phyloP scores from a whole-genome alignment of 2,329 filamentous ascomycete genomes.

The Mycocentrospora acerina region DNA sequence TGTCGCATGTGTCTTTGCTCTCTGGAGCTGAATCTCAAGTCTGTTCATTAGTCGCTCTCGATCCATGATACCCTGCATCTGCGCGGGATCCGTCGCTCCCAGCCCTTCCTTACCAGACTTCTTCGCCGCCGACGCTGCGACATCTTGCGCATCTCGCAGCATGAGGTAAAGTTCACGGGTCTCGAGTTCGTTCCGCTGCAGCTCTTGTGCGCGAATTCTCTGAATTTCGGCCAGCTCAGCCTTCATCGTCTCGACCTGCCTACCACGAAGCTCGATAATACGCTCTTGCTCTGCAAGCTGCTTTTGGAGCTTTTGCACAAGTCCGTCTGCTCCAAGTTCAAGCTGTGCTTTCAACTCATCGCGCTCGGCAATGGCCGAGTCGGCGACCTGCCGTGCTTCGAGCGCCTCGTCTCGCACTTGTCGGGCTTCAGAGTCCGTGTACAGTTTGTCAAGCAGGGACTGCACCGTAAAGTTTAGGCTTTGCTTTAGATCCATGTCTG shows the following conservation, averaged over 20 bases:
- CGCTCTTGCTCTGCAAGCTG: conserved; percentile 91
- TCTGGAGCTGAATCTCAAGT: conserved; percentile 90
- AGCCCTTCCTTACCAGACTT: conserved; percentile 56
- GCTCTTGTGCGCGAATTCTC: conserved; percentile 80
- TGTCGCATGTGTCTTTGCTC: conserved; percentile 97
- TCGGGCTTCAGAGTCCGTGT: conserved; percentile 92
- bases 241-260: conserved; percentile 85
- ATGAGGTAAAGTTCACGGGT: conserved; percentile 96
- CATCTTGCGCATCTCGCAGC: conserved; percentile 95
- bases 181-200: conserved; percentile 93
- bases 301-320: conserved; percentile 89
- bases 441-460: conserved; percentile 88
- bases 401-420: conserved; percentile 89
- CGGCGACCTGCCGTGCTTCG: conserved; percentile 88
- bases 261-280: conserved; percentile 83
- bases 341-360: conserved; percentile 91
- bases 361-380: conserved; percentile 92
- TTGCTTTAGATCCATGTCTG: conserved; percentile 97
- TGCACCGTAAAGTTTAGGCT: conserved; percentile 97
- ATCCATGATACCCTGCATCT: conserved; percentile 90
- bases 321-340: conserved; percentile 86
- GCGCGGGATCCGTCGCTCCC: conserved; percentile 66
- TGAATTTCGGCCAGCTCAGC: conserved; percentile 86
- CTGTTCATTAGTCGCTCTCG: conserved; percentile 90
- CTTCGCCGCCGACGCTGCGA: conserved; percentile 84